Percentiles rank a stretch among this genome's conserved stretches.
These are phyloP conservation scores for Tetrahymena borealis DNA, from an alignment of 73 alveolate species.

Conservation along the genomic window DNA sequence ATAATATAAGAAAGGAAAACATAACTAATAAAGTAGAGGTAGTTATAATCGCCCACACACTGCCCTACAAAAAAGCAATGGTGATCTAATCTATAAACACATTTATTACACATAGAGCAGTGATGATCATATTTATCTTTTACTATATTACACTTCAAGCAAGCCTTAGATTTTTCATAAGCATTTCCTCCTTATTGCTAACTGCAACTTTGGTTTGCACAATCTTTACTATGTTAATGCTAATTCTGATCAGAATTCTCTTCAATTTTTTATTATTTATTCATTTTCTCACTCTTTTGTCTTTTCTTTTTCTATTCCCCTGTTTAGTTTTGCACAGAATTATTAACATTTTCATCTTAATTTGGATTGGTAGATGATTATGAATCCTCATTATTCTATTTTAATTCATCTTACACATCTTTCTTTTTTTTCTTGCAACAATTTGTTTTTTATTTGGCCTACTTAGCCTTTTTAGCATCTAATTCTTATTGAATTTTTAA, in stretches of 20 bases:
- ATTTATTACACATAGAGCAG: slow-evolving; percentile 1
- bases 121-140: neutral
- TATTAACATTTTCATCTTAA: too few relatives aligned
- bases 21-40: slow-evolving; percentile 2
- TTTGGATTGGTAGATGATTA: neutral
- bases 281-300: neutral
- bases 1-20: neutral
- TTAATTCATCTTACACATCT: neutral
- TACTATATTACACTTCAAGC: neutral
- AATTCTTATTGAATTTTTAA: neutral
- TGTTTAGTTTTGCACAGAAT: too few relatives aligned
- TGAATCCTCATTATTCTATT: neutral
- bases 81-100: slow-evolving; percentile 10
- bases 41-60: slow-evolving; percentile 1
- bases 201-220: neutral
- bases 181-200: neutral
- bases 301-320: neutral
- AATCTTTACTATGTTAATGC: neutral
- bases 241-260: neutral
- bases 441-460: neutral
- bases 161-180: neutral
- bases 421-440: neutral
- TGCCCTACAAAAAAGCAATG: neutral
- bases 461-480: neutral
- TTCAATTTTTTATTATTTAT: neutral